phyloP scores from a whole-genome alignment of 2,329 filamentous ascomycete species.

The Pestalotiopsis sp. region DNA sequence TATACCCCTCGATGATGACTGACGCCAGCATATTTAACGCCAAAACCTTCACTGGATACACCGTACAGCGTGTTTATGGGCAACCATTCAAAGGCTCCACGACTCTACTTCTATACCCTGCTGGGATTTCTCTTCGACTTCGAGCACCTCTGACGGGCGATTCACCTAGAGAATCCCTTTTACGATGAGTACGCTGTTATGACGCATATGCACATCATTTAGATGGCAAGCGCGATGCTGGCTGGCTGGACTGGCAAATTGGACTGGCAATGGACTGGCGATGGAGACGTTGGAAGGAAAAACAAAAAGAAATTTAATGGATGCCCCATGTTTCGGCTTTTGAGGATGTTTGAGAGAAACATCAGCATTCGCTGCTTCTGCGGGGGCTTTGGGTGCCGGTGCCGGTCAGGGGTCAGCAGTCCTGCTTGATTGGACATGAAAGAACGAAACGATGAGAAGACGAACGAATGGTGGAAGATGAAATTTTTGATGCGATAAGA shows the following conservation, averaged over 20 bases:
- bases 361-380: background rate
- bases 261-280: constrained; percentile 4
- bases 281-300: background rate
- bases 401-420: constrained; percentile 4
- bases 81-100: constrained; percentile 37
- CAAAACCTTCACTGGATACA: constrained; percentile 33
- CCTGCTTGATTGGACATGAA: constrained; percentile 11
- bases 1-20: constrained; percentile 30
- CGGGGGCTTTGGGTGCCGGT: background rate
- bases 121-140: constrained; percentile 26
- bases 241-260: constrained; percentile 13
- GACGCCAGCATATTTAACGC: constrained; percentile 15
- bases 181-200: constrained; percentile 38
- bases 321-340: background rate
- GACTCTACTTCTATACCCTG: constrained; percentile 33
- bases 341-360: background rate
- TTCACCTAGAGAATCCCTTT: constrained; percentile 26
- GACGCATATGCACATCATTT: constrained; percentile 35
- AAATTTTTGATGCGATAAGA: constrained; percentile 4
- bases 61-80: constrained; percentile 35
- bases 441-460: constrained; percentile 9
- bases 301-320: constrained; percentile 5
- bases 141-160: constrained; percentile 18
- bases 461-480: constrained; percentile 9
- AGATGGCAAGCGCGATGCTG: constrained; percentile 26